These are phyloP conservation scores for Cordyceps militaris DNA, from an alignment of 2,329 filamentous ascomycete genomes.

Conservation along the genomic window DNA sequence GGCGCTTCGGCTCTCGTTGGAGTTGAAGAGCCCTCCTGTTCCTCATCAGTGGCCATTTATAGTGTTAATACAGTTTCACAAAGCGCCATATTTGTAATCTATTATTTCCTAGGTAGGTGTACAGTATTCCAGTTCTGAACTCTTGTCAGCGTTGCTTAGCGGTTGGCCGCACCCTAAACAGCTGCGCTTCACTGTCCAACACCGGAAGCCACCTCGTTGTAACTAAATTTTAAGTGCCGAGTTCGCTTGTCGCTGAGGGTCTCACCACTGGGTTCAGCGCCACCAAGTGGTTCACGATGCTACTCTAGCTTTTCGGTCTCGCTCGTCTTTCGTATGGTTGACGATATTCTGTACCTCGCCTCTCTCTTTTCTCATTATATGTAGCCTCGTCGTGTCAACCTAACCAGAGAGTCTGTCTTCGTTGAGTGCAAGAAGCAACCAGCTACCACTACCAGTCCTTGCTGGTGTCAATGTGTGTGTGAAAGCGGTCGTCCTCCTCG, in stretches of 20 bases:
- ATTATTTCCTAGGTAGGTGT: no score
- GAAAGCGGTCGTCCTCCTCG: not conserved
- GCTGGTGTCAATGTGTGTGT: not conserved
- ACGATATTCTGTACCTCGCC: not conserved
- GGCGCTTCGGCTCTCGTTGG: slow-evolving; percentile 6
- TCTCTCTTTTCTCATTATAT: not conserved
- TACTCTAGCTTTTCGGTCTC: not conserved
- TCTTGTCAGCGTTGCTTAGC: not conserved
- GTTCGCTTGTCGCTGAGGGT: slow-evolving; percentile 1
- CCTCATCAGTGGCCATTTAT: no score
- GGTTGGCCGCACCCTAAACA: not conserved
- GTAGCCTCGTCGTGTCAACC: not conserved
- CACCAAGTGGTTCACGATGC: not conserved
- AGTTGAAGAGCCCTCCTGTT: not conserved
- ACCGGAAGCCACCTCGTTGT: not conserved
- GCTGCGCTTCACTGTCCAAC: no score
- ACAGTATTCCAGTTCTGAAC: not conserved
- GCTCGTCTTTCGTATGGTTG: not conserved
- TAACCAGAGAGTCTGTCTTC: not conserved
- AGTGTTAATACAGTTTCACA: no score
- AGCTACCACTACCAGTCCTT: not conserved
- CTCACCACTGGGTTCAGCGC: not conserved
- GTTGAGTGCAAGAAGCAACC: not conserved
- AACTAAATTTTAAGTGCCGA: not conserved
- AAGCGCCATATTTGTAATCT: no score